These are phyloP conservation scores for Phoma sp. DNA, from an alignment of 2,329 filamentous ascomycete species.

Conservation along the genomic window DNA sequence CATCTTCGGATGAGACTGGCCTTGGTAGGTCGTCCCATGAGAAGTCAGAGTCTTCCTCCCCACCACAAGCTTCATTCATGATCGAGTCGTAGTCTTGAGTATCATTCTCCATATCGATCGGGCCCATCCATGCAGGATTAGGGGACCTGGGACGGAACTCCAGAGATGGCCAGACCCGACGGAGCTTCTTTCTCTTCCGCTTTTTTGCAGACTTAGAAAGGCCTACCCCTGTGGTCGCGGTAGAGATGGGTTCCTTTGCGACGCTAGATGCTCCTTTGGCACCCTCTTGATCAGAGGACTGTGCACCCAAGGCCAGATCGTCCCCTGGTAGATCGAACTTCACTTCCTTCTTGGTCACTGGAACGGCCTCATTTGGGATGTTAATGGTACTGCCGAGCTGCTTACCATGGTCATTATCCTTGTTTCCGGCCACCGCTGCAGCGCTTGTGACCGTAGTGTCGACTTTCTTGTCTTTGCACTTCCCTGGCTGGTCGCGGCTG, in stretches of 20 bases:
- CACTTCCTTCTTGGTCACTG: conserved; percentile 24
- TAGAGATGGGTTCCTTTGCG: conserved; percentile 11
- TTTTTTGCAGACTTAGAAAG: conserved; percentile 30
- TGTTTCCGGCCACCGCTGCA: not conserved
- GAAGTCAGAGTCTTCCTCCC: conserved; percentile 11
- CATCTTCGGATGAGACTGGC: not conserved
- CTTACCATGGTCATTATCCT: conserved; percentile 17
- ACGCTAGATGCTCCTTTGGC: not conserved
- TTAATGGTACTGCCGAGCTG: conserved; percentile 14
- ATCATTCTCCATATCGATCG: conserved; percentile 8
- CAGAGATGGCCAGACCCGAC: conserved; percentile 5
- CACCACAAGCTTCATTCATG: conserved; percentile 4
- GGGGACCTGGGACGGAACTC: conserved; percentile 7
- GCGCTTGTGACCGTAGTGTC: not conserved
- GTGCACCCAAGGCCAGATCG: conserved; percentile 5
- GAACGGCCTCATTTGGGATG: conserved; percentile 9
- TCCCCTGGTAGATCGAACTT: conserved; percentile 4
- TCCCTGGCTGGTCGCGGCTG: conserved; percentile 6
- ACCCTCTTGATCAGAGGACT: conserved; percentile 12
- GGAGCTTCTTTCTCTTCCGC: conserved; percentile 34
- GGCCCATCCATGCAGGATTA: conserved; percentile 13
- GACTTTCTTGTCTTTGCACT: conserved; percentile 5
- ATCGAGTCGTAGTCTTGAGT: conserved; percentile 6
- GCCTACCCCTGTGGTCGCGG: not conserved
- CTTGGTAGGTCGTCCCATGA: conserved; percentile 11